phyloP scores from a whole-genome alignment of 495 filamentous ascomycete species.

The Neurospora africana region DNA sequence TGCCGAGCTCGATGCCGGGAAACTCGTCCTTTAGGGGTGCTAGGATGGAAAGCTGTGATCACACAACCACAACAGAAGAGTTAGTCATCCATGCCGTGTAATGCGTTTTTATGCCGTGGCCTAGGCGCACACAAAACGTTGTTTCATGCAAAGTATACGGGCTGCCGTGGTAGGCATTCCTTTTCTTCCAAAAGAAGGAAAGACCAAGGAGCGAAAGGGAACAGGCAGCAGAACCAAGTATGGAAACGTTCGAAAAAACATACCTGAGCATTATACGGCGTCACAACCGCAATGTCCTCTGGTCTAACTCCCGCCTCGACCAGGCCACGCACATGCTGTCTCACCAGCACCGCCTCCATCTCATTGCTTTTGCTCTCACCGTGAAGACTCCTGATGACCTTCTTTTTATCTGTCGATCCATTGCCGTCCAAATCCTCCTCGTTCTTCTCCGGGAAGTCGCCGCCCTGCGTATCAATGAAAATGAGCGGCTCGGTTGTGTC shows the following conservation, averaged over 20 bases:
- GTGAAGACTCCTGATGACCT: slow-evolving; percentile 35
- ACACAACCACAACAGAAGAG: not conserved
- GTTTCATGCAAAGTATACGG: slow-evolving; percentile 8
- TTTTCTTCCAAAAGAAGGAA: not conserved
- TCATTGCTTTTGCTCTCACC: slow-evolving; percentile 91
- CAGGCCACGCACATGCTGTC: slow-evolving; percentile 59
- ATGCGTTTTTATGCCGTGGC: not conserved
- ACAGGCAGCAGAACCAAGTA: not conserved
- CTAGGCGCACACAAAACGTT: not conserved
- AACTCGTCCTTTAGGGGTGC: slow-evolving; percentile 69
- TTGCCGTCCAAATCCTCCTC: slow-evolving; percentile 14
- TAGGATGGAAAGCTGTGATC: slow-evolving; percentile 56
- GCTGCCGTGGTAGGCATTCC: not conserved
- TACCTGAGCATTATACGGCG: slow-evolving; percentile 92
- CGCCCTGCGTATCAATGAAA: slow-evolving; percentile 94
- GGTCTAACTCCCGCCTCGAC: slow-evolving; percentile 67
- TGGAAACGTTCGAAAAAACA: not conserved
- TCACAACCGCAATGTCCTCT: slow-evolving; percentile 85
- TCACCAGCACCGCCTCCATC: slow-evolving; percentile 76
- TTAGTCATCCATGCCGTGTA: slow-evolving; percentile 4
- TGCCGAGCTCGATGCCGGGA: slow-evolving; percentile 80
- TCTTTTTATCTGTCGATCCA: slow-evolving; percentile 5
- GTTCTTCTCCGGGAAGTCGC: slow-evolving; percentile 56
- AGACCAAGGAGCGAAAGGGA: not conserved
- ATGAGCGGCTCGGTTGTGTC: slow-evolving; percentile 81